phyloP scores from a whole-genome alignment of 2,329 filamentous ascomycete genomes.

The Ascochyta rabiei region DNA sequence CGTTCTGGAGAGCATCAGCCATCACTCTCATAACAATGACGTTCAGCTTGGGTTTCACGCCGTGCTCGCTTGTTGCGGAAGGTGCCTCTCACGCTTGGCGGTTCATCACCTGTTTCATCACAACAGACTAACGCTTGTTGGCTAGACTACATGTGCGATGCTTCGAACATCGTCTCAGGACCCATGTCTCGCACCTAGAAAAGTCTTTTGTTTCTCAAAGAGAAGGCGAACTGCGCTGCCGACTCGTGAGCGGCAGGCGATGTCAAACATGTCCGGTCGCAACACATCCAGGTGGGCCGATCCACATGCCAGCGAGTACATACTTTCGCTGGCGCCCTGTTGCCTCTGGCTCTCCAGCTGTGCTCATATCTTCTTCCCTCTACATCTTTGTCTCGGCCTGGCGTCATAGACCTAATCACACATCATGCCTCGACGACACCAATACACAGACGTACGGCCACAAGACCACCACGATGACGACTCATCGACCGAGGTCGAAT shows the following conservation, averaged over 20 bases:
- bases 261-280: slow-evolving; percentile 33
- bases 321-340: slow-evolving; percentile 17
- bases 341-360: slow-evolving; percentile 35
- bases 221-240: slow-evolving; percentile 12
- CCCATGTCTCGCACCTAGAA: slow-evolving; percentile 7
- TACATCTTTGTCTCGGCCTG: slow-evolving; percentile 18
- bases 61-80: slow-evolving; percentile 28
- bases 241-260: slow-evolving; percentile 16
- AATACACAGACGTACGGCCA: slow-evolving; percentile 36
- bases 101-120: slow-evolving; percentile 40
- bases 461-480: slow-evolving; percentile 37
- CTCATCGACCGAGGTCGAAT: slow-evolving; percentile 44
- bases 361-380: slow-evolving; percentile 29
- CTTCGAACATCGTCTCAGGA: slow-evolving; percentile 24
- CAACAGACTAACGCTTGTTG: slow-evolving; percentile 28
- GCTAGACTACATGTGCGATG: slow-evolving; percentile 23
- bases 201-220: slow-evolving; percentile 12
- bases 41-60: slow-evolving; percentile 34
- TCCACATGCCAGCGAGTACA: slow-evolving; percentile 20
- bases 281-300: slow-evolving; percentile 19
- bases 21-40: slow-evolving; percentile 4
- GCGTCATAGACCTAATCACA: slow-evolving; percentile 21
- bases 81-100: slow-evolving; percentile 39
- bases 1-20: neutral
- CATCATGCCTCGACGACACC: slow-evolving; percentile 40